Conservation (phyloP, 2,329 filamentous ascomycete species). For the Phyllosticta citribraziliensis region DNA sequence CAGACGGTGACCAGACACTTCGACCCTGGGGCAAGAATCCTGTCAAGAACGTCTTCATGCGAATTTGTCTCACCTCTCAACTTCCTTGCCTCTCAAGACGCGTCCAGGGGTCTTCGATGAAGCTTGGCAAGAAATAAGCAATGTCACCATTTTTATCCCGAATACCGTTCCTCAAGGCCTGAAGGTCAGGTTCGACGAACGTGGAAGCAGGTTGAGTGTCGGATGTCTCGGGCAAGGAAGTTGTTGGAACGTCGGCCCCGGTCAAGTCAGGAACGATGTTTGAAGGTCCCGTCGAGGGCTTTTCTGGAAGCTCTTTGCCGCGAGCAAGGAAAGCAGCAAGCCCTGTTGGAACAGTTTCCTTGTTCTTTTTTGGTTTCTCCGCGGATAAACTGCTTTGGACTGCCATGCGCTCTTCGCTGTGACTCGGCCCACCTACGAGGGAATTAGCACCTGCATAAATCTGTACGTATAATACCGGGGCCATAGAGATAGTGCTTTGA, state of each 20-base stretch:
- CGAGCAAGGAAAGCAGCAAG: slow-evolving; percentile 24
- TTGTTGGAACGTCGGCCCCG: background rate
- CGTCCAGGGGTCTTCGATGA: slow-evolving; percentile 63
- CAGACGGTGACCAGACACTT: too few relatives aligned
- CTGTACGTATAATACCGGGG: background rate
- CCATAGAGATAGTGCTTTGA: background rate
- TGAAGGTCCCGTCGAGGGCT: background rate
- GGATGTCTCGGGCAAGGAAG: background rate
- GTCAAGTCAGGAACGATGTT: background rate
- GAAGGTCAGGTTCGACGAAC: background rate
- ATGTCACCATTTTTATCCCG: slow-evolving; percentile 45
- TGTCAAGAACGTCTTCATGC: background rate
- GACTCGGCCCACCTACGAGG: background rate
- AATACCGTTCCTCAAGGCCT: slow-evolving; percentile 10
- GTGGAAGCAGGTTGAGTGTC: background rate
- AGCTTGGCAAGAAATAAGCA: slow-evolving; percentile 59
- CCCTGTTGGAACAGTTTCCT: slow-evolving; percentile 16
- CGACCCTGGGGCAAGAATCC: too few relatives aligned
- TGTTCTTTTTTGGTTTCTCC: slow-evolving; percentile 14
- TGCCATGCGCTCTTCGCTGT: background rate
- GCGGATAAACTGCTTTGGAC: background rate
- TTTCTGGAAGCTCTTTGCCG: slow-evolving; percentile 11
- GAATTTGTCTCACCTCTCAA: background rate
- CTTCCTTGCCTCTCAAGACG: background rate
- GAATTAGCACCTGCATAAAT: background rate